Evolutionary conservation across 352 stramenopile genomes (phyloP), one percentile per base, ranked within the genome.

Genomic region (Plasmopara viticola): DNA sequence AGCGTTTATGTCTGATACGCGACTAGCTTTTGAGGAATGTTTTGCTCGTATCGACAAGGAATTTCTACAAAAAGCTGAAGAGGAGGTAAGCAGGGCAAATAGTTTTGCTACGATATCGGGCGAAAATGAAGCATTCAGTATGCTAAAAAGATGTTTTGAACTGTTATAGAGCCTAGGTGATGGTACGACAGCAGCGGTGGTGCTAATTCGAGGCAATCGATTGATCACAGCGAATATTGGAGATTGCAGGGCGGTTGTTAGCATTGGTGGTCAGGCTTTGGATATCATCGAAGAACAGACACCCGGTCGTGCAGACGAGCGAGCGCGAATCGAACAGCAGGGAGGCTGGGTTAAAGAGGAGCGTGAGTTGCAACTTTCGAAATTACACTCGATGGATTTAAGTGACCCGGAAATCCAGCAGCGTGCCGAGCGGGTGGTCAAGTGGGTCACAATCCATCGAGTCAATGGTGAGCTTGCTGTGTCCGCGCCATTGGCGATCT

Each of bases 391-490:
- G 29, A 95, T 95, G 84, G 84, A 95, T 59, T 58, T 95, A 51
- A 90, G 82, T 37, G 84, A 95, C 53, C 84, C 84, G 14, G 68
- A 84, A 48, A 93, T 95, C 51, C 70, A 93, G 48, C 74, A 91
- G 52, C 83, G 81, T 20, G 84, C 84, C 0, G 73, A 85, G 18
- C 76, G 82, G 10, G 82, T 94, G 8, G 81, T 94, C 34, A 80
- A 86, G 48, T 90, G 82, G 79, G 78, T 94, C 18, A 86, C 79
- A 33, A 88, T 94, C 30, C 90, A 89, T 50, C 74, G 84, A 38
- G 84, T 97, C 10, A 95, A 97, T 52, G 87, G 88, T 43, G 92
- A 97, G 48, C 71, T 97, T n/a, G 90, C 92, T 13, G 84, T 97
- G 8, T 96, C 87, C 79, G 90, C 14, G 86, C 90, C 9, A 95